Evolutionary conservation across 768 basidiomycete species (phyloP), one percentile per base, ranked within the genome.

Genomic region (Candolleomyces aberdarensis): DNA sequence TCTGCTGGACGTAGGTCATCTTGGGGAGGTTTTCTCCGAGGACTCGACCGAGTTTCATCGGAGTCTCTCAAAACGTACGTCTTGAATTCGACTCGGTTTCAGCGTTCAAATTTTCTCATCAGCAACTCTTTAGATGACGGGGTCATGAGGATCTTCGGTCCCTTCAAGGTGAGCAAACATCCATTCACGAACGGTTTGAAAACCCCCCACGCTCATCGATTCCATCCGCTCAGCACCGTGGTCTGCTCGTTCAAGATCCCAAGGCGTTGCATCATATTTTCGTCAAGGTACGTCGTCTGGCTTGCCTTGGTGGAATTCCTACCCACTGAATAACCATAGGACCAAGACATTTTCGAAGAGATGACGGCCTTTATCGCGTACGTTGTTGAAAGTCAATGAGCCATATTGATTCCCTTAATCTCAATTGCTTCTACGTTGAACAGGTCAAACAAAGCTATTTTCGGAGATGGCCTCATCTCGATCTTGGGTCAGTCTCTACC

Each of bases 201-300:
- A 32, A 32, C 32, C 11, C 36, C 11, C 36, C 6, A 36, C 36
- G 8, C 36, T 52, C 4, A 40, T 49, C 0, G n/a, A 19, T 17
- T 52, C 14, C 20, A 6, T 29, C 47, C 11, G 40, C 39, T 58
- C 63, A 74, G 74, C 68, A 70, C 57, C 65, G 70, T 51, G 66
- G 72, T 55, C 72, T 83, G 14, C 75, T 77, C 58, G 69, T 80
- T 11, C 78, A 67, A 48, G 81, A 83, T 61, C 78, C 80, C 0
- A 72, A 71, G 47, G 80, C 80, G 1, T 62, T 83, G 56, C 72
- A 80, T 58, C 76, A 77, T 60, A 77, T 82, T 41, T 39, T 78
- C 11, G 69, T 81, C 56, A 82, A 80, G 67, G 81, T 78, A 49
- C n/a, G 57, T 36, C 11, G 22, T 4, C 3, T 44, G 6, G 3